Evolutionary conservation across 495 filamentous ascomycete genomes (phyloP), one percentile per base, ranked within the genome.

Genomic region (Neurospora africana): DNA sequence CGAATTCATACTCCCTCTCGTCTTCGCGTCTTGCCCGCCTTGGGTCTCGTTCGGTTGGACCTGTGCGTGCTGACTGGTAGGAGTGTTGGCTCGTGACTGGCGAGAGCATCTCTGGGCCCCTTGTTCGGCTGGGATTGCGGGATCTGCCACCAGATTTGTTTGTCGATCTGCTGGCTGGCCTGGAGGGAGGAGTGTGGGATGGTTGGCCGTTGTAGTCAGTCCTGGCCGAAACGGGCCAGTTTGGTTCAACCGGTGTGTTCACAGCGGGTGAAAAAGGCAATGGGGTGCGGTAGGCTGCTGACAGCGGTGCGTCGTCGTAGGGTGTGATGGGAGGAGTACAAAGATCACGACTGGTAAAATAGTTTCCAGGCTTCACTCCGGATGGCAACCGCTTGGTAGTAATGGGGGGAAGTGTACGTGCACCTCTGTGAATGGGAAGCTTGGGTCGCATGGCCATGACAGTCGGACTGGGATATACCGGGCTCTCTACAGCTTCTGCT

Each of bases 271-370:
- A 71, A 23, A 47, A 43, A 27, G 74, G 75, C 38, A 71, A 47
- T 58, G 67, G 47, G 1, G 47, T 68, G 21, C 27, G 41, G 69
- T n/a, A 36, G 38, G 53, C 41, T 30, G 27, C 69, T 11, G 69
- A 71, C 23, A 58, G 30, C 43, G 40, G 43, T 15, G 30, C 53
- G 5, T 77, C 76, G 44, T 74, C 76, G 41, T 76, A 69, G 4
- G 76, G 70, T 17, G 74, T 76, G 36, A 74, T 68, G 5, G 76
- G 76, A 15, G 75, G 75, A 43, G 75, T 76, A 71, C 71, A 73
- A 40, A 76, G 72, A 43, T 77, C 72, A 39, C 72, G 70, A 69
- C 72, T 73, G 13, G 69, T 71, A 53, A 72, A 74, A 33, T 75
- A 72, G 44, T 73, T 75, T 13, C 75, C 74, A 40, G 74, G 68